Percentiles rank a stretch among this genome's conserved stretches.
Evolutionary conservation across 2,329 filamentous ascomycete genomes (phyloP).

Genomic region (Thielaviopsis populi): DNA sequence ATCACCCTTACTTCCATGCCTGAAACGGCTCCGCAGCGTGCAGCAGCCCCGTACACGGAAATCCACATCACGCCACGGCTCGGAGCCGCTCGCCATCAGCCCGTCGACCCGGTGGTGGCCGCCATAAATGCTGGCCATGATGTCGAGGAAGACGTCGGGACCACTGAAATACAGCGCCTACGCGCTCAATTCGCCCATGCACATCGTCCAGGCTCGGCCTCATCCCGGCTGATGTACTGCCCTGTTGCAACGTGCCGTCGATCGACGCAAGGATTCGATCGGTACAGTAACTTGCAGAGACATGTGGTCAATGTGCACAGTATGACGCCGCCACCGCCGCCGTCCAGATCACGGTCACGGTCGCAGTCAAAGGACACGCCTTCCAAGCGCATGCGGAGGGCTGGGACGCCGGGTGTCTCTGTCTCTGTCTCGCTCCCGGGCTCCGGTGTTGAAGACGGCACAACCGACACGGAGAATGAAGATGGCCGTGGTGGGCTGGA

Average conservation of each 20-base stretch:
- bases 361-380: slow-evolving; percentile 26
- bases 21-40: slow-evolving; percentile 19
- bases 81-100: not conserved
- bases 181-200: not conserved
- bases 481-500: slow-evolving; percentile 14
- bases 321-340: slow-evolving; percentile 15
- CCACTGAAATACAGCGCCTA: not conserved
- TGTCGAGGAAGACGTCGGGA: slow-evolving; percentile 17
- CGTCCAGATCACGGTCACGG: not conserved
- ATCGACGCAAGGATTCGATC: slow-evolving; percentile 25
- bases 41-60: not conserved
- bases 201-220: slow-evolving; percentile 4
- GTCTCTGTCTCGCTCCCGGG: not conserved
- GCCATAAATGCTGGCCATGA: slow-evolving; percentile 19
- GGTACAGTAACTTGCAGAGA: slow-evolving; percentile 25
- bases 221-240: slow-evolving; percentile 23
- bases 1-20: slow-evolving; percentile 49
- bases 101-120: slow-evolving; percentile 20
- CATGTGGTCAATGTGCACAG: slow-evolving; percentile 28
- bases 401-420: slow-evolving; percentile 3
- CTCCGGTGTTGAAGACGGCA: not conserved
- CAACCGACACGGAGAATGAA: slow-evolving; percentile 14
- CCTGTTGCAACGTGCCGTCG: slow-evolving; percentile 27
- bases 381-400: slow-evolving; percentile 22
- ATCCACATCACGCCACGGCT: slow-evolving; percentile 1